These are phyloP conservation scores for Lichtheimia corymbifera DNA, from an alignment of 371 early-diverging fungal species.

Conservation along the genomic window DNA sequence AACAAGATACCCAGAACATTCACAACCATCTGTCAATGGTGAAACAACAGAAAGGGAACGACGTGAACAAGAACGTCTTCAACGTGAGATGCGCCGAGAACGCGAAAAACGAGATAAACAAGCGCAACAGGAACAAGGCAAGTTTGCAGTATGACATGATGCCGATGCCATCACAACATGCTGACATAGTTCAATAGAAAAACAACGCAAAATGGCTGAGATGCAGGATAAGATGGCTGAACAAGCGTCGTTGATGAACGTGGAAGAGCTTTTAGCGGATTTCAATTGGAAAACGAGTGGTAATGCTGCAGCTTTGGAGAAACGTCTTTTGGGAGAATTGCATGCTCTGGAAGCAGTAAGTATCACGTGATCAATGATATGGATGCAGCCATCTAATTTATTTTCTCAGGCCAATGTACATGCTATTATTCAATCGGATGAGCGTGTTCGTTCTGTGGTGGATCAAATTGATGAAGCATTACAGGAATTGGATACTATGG, in stretches of 20 bases:
- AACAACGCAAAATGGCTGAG: slow-evolving; percentile 38
- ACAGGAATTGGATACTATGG: slow-evolving; percentile 78
- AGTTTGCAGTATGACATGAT: background rate
- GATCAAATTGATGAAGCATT: slow-evolving; percentile 81
- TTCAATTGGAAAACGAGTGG: slow-evolving; percentile 81
- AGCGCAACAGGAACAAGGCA: slow-evolving; percentile 33
- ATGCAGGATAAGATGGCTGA: slow-evolving; percentile 50
- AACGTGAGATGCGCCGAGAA: slow-evolving; percentile 37
- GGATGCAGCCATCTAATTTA: background rate
- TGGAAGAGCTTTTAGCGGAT: slow-evolving; percentile 64
- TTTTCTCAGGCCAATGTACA: slow-evolving; percentile 80
- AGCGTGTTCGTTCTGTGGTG: slow-evolving; percentile 79
- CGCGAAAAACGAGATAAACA: slow-evolving; percentile 41
- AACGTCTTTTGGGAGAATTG: slow-evolving; percentile 60
- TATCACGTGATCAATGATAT: background rate
- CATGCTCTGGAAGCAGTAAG: slow-evolving; percentile 77
- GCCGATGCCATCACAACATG: background rate
- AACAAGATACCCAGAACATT: too few relatives aligned
- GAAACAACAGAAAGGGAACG: slow-evolving; percentile 17
- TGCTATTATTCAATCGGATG: slow-evolving; percentile 90
- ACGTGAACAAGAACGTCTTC: slow-evolving; percentile 30
- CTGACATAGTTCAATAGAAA: slow-evolving; percentile 14
- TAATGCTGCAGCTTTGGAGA: slow-evolving; percentile 73
- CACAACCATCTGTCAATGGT: too few relatives aligned
- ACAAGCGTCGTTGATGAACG: slow-evolving; percentile 57